Evolutionary conservation across 1,284 basidiomycete genomes (phyloP).

Genomic region (Xerocomus amazonicus): DNA sequence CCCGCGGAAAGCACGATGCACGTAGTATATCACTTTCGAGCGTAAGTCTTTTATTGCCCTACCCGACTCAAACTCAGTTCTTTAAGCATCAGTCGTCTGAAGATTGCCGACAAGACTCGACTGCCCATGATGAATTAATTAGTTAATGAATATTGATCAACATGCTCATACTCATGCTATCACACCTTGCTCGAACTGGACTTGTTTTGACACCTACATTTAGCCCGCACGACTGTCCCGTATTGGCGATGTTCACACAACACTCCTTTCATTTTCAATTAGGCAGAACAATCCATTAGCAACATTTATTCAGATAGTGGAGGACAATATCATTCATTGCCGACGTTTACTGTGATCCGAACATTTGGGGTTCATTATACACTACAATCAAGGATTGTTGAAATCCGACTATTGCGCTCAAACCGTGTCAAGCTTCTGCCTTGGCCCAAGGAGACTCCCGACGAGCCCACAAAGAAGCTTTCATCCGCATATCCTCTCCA

Average conservation of each 20-base stretch:
- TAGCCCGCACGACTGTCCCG: not conserved
- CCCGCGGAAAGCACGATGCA: conserved; percentile 22
- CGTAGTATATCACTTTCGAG: conserved; percentile 1
- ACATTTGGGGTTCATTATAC: conserved; percentile 11
- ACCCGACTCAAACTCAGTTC: not conserved
- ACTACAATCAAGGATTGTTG: conserved; percentile 53
- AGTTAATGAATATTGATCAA: conserved; percentile 6
- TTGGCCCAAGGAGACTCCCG: conserved; percentile 36
- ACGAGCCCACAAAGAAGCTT: conserved; percentile 33
- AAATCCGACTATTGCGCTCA: conserved; percentile 50
- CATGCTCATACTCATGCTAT: conserved; percentile 5
- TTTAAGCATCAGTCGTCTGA: conserved; percentile 4
- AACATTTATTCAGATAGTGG: not conserved
- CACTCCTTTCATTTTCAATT: too few species aligned
- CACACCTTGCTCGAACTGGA: not conserved
- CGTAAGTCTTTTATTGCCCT: conserved; percentile 15
- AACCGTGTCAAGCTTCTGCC: conserved; percentile 39
- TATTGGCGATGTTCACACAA: too few species aligned
- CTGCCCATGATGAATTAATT: conserved; percentile 5
- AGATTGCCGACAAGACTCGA: conserved; percentile 5
- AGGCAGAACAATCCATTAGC: too few species aligned
- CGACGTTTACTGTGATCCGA: not conserved
- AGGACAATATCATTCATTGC: not conserved
- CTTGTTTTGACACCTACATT: not conserved
- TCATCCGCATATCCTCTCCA: conserved; percentile 18